These are phyloP conservation scores for Eutrema japonicum DNA, from an alignment of 345 rosid species.

Conservation along the genomic window DNA sequence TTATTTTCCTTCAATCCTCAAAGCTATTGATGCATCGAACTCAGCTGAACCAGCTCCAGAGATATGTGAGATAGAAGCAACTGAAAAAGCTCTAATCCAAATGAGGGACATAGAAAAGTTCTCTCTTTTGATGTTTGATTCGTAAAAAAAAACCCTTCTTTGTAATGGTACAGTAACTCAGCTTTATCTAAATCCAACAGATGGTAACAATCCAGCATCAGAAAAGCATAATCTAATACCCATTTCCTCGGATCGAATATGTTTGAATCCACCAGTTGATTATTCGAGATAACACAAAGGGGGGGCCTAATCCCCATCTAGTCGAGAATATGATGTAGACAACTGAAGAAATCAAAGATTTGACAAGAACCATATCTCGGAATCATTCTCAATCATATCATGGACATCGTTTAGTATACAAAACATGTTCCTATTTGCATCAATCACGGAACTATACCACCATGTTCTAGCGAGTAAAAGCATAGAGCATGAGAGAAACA, in stretches of 20 bases:
- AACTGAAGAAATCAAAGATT: constrained; percentile 5
- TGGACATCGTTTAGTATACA: constrained; percentile 10
- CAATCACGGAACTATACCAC: background rate
- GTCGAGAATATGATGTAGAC: constrained; percentile 14
- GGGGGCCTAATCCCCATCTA: background rate
- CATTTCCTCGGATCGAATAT: constrained; percentile 35
- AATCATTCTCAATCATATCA: constrained; percentile 28
- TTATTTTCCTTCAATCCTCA: background rate
- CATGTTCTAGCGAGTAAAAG: constrained; percentile 60
- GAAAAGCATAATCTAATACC: constrained; percentile 29
- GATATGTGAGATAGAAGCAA: background rate
- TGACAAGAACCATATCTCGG: constrained; percentile 29
- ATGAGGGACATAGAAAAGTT: constrained; percentile 16
- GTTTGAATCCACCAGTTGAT: constrained; percentile 25
- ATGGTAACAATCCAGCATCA: constrained; percentile 31
- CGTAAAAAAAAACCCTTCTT: background rate
- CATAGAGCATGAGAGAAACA: constrained; percentile 60
- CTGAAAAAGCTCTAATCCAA: constrained; percentile 17
- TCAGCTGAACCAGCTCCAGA: background rate
- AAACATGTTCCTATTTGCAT: constrained; percentile 11
- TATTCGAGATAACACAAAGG: constrained; percentile 25
- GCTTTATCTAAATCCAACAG: constrained; percentile 18
- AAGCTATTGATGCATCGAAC: background rate
- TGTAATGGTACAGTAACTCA: constrained; percentile 20
- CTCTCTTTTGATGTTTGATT: constrained; percentile 21